Conservation (phyloP, 139 green algal genomes). For the Micromonas commoda region DNA sequence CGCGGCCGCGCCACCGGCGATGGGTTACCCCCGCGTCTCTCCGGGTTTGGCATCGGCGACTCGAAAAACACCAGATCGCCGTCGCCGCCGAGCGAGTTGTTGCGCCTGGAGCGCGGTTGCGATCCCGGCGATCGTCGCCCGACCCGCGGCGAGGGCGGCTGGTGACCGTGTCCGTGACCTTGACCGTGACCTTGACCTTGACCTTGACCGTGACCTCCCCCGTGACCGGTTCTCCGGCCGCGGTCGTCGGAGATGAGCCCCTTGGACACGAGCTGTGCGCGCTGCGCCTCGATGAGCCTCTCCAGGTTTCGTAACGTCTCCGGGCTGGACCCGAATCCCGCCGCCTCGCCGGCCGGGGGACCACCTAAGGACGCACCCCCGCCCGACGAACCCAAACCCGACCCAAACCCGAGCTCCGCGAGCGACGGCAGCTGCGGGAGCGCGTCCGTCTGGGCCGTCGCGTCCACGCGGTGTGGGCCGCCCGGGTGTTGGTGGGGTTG, state of each 20-base stretch:
- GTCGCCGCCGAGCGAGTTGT: background rate
- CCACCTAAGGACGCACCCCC: too few relatives aligned
- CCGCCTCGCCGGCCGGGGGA: too few relatives aligned
- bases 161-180: too few relatives aligned
- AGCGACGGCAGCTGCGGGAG: background rate
- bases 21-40: background rate
- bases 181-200: too few relatives aligned
- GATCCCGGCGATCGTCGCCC: background rate
- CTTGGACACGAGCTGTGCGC: background rate
- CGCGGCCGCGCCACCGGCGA: background rate
- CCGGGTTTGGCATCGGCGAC: background rate
- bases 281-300: background rate
- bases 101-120: background rate
- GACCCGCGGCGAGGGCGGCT: too few relatives aligned
- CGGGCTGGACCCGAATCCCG: too few relatives aligned
- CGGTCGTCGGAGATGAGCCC: background rate
- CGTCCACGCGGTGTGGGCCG: too few relatives aligned
- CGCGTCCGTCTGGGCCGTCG: background rate
- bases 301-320: background rate
- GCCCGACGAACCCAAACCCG: too few relatives aligned
- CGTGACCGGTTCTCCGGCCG: too few relatives aligned
- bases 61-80: background rate
- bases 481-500: too few relatives aligned
- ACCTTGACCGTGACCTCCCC: too few relatives aligned
- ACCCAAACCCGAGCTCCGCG: too few relatives aligned